phyloP scores from a whole-genome alignment of 2,329 filamentous ascomycete genomes.

The Colletotrichum sp. region DNA sequence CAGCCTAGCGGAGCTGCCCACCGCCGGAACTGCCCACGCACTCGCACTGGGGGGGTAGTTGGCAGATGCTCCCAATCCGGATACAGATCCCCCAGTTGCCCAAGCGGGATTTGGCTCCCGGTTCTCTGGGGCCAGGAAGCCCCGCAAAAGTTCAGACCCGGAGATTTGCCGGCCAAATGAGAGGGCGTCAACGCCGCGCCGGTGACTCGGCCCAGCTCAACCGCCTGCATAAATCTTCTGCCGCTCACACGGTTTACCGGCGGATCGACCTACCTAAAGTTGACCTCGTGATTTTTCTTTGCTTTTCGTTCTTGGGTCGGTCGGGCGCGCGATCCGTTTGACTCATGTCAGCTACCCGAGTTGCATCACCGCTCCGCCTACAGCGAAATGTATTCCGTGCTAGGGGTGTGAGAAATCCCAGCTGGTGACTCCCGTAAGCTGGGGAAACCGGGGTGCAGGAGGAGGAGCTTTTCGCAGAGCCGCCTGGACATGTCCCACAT shows the following conservation, averaged over 20 bases:
- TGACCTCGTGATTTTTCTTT: neutral
- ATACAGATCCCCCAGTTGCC: neutral
- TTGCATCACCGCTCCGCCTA: neutral
- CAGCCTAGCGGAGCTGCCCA: neutral
- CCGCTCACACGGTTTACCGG: neutral
- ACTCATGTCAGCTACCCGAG: neutral
- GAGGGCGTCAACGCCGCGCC: neutral
- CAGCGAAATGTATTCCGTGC: neutral
- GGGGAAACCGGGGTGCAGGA: neutral
- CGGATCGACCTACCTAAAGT: neutral
- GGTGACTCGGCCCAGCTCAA: neutral
- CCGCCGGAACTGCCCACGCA: neutral
- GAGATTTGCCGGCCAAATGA: neutral
- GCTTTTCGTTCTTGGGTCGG: neutral
- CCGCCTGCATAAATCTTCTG: neutral
- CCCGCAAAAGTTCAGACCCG: neutral
- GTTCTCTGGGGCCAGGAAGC: neutral
- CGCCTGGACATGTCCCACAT: neutral
- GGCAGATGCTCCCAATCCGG: neutral
- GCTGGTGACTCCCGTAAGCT: neutral
- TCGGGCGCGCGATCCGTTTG: neutral
- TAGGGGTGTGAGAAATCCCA: neutral
- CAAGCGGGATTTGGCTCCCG: neutral
- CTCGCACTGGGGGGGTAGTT: neutral
- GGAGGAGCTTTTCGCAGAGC: neutral